Evolutionary conservation across 2,329 filamentous ascomycete genomes (phyloP), one percentile per base, ranked within the genome.

Genomic region (Pseudovirgaria hyperparasitica): DNA sequence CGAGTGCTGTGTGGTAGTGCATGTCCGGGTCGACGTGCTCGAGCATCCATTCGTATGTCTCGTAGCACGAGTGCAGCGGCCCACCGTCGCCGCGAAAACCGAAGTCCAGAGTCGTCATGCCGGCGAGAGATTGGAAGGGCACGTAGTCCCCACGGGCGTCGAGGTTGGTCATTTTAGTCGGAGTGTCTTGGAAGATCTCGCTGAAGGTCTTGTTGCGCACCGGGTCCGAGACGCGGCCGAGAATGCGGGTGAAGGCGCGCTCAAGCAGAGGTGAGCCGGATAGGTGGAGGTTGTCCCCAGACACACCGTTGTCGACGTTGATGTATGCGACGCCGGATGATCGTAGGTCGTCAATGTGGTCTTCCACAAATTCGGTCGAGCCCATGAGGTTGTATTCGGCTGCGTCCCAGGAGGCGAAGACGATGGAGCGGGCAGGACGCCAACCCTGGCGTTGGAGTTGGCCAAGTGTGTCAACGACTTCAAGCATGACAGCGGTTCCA

Each of bases 341-440:
- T 22, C 82, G 76, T 5, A 98, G 64, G 3, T 60, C 52, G 0
- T 86, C 74, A 16, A 84, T 63, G 39, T 87, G 76, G 24, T 80
- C 77, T 57, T 98, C 90, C 23, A 98, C 90, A 44, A 80, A 87
- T 52, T 98, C 90, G 2, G 90, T 96, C 8, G 84, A 92, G 6
- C 90, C 90, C 31, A 93, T 81, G 23, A 90, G 61, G 53, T 94
- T 94, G 60, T 93, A 96, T 53, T 87, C 84, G 40, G 78, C 78
- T 4, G 72, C 90, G 51, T 98, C 90, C 90, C 90, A 98, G 18
- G 82, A 93, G 46, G 86, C 85, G 52, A 98, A 96, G 50, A 92
- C 81, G 37, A 98, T 92, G 4, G 84, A 92, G n/a, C 90, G 77
- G 10, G 92, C 63, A 2, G 90, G 90, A 15, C 81, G 70, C 90